Base-by-base conservation (phyloP, 1,284 basidiomycete species). In the Cutaneotrichosporon sp. region DNA sequence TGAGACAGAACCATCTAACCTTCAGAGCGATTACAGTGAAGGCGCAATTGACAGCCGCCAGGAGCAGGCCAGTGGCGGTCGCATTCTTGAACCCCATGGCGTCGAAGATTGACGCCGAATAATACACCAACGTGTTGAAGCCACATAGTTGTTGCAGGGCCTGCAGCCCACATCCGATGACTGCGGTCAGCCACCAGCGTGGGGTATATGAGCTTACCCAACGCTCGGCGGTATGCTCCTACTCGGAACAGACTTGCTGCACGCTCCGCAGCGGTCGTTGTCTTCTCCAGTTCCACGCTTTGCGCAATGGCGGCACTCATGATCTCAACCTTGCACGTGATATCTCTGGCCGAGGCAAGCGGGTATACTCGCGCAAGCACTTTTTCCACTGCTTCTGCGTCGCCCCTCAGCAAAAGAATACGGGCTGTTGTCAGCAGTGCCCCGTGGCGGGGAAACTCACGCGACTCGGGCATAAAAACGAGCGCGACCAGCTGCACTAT, bases 131-230 rank as follows among this genome's bases (percentile, higher is more conserved):
- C 0, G 82, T 83, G 61, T 84, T 84, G 75, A 84, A 86, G 2
- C 88, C 87, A 60, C 84, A 88, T 0, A 89, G 77, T 68, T 90
- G 87, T 65, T 90, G 88, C 70, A 84, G 85, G 0, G 85, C 86
- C 74, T 90, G 87, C 66, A 90, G 81, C 33, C 85, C 86, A 62
- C 85, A 87, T 8, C 81, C 85, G 34, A 90, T 79, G 59, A 85
- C 84, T 86, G 45, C 20, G 7, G 36, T 46, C 45, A 57, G 42
- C 17, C 17, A 9, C 7, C 21, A 12, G 26, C 26, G 26, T 15
- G 12, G n/a, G 8, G 18, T 30, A 5, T 8, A 9, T 26, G 14
- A 37, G 79, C 83, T 38, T 68, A 87, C 86, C 82, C 48, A 88
- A 76, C 7, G 86, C 86, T 35, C 86, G 78, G 20, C 86, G 80